Evolutionary conservation across 345 rosid species (phyloP).

Genomic region (Salix brachista): DNA sequence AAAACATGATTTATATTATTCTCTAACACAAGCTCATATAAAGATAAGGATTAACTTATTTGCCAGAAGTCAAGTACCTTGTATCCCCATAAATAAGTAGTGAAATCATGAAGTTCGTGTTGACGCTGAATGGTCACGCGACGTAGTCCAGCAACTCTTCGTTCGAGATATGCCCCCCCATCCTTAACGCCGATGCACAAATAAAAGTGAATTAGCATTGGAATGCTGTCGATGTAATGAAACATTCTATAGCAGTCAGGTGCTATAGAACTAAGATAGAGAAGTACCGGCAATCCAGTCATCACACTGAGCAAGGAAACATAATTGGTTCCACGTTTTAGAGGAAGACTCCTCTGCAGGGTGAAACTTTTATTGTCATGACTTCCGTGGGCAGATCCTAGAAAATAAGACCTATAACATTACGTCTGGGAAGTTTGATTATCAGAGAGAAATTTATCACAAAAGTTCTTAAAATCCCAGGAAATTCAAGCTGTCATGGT

Average conservation of each 20-base stretch:
- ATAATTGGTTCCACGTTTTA: constrained; percentile 45
- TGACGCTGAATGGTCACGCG: constrained; percentile 33
- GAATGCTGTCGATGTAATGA: neutral
- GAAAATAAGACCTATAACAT: neutral
- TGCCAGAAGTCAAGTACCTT: constrained; percentile 31
- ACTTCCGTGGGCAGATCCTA: constrained; percentile 61
- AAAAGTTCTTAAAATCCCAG: neutral
- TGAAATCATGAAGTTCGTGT: constrained; percentile 27
- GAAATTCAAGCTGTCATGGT: neutral
- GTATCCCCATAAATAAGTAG: constrained; percentile 51
- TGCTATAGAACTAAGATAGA: neutral
- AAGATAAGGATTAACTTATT: neutral
- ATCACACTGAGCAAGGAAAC: constrained; percentile 60
- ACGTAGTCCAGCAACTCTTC: constrained; percentile 41
- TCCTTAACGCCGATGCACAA: neutral
- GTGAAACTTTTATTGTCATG: constrained; percentile 19
- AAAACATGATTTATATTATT: too few species aligned
- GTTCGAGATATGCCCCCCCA: constrained; percentile 54
- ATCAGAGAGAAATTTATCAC: neutral
- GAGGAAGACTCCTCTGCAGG: constrained; percentile 34
- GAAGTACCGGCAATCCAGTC: constrained; percentile 63
- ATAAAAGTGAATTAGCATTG: neutral
- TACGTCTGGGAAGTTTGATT: neutral
- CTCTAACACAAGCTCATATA: too few species aligned
- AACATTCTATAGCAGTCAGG: neutral